A percentile compares a stretch with the other conserved stretches of the same genome.
Evolutionary conservation across 805 yeast species (phyloP).

Genomic region (Wickerhamomyces rabaulensis): DNA sequence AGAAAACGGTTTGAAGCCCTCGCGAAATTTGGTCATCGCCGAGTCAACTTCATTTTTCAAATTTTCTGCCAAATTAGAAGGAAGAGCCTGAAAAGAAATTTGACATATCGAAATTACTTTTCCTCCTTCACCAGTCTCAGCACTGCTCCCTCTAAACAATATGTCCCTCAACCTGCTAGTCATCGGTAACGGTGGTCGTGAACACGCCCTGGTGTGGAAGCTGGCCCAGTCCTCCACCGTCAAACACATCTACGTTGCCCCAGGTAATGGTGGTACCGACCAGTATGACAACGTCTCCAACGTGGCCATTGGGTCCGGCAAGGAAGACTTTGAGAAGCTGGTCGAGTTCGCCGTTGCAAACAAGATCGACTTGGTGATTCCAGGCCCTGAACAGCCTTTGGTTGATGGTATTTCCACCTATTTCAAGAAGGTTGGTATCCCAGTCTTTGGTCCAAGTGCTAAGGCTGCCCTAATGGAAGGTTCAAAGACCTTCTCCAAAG

Average conservation of each 20-base stretch:
- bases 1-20: too few relatives aligned
- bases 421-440: constrained; percentile 80
- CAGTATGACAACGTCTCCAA: constrained; percentile 55
- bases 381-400: constrained; percentile 99
- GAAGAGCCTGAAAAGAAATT: background rate
- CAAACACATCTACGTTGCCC: constrained; percentile 77
- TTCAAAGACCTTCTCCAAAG: constrained; percentile 89
- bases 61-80: background rate
- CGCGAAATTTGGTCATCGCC: background rate
- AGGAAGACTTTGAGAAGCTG: constrained; percentile 62
- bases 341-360: constrained; percentile 71
- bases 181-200: constrained; percentile 98
- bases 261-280: constrained; percentile 94
- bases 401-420: constrained; percentile 83
- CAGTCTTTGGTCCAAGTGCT: constrained; percentile 94
- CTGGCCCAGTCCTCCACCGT: constrained; percentile 74
- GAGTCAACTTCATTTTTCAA: background rate
- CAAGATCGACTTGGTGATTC: constrained; percentile 69
- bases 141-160: background rate
- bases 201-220: constrained; percentile 94
- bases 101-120: background rate
- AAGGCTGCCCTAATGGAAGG: constrained; percentile 95
- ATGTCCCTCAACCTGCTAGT: constrained; percentile 61
- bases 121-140: background rate
- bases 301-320: constrained; percentile 59